Percentiles rank a stretch among this genome's conserved stretches.
phyloP scores from a whole-genome alignment of 768 basidiomycete genomes.

The Lactarius vividus region DNA sequence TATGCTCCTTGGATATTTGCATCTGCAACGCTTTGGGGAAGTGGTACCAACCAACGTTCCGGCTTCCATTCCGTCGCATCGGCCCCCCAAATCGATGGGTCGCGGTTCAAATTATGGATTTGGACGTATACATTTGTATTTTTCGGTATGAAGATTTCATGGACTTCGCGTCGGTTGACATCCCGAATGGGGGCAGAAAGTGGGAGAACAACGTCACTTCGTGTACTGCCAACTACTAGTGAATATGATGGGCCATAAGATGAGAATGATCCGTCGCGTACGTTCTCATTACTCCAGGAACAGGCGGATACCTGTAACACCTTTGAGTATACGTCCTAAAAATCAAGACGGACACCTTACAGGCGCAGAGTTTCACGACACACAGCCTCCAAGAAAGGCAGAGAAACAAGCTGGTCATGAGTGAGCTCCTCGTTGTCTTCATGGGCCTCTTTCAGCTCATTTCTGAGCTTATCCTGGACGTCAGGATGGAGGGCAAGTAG shows the following conservation, averaged over 20 bases:
- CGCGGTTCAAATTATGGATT: constrained; percentile 35
- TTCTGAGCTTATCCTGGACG: background rate
- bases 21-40: constrained; percentile 29
- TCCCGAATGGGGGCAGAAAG: background rate
- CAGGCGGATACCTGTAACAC: background rate
- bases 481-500: constrained; percentile 31
- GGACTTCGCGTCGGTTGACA: background rate
- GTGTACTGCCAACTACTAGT: background rate
- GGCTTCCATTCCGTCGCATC: constrained; percentile 45
- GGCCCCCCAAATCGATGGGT: constrained; percentile 39
- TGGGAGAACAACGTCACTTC: background rate
- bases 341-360: constrained; percentile 25
- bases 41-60: constrained; percentile 40
- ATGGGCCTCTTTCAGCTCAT: constrained; percentile 5
- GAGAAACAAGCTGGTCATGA: constrained; percentile 35
- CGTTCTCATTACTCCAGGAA: background rate
- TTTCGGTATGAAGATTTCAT: constrained; percentile 31
- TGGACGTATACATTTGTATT: constrained; percentile 31
- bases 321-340: background rate
- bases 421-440: constrained; percentile 30
- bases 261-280: background rate
- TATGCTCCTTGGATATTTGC: constrained; percentile 38
- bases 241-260: constrained; percentile 1
- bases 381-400: constrained; percentile 39
- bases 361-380: constrained; percentile 26